Evolutionary conservation across 352 stramenopile genomes (phyloP), one percentile per base, ranked within the genome.

Genomic region (Peronospora belbahrii): DNA sequence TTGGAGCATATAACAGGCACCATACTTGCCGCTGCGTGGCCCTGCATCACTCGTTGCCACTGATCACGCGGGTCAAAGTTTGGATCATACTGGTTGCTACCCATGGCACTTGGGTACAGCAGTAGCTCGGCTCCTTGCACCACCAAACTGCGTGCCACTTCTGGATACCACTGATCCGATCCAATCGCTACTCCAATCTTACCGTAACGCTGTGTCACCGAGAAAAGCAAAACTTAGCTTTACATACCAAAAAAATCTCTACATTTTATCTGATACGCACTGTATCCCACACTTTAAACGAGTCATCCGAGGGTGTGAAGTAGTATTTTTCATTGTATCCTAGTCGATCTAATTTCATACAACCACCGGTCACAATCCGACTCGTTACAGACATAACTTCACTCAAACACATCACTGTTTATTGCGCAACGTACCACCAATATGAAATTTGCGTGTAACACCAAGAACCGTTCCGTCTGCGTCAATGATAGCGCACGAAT

Each of bases 241-340:
- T 2, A 11, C 6, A 11, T 4, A 8, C 11, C 25, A 13, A n/a
- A 39, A 4, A 15, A 15, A 8, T 15, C 8, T 8, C 24, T 17
- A 11, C 15, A 31, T 25, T 20, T 9, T 18, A 22, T 8, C 25
- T 15, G 2, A 22, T 19, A 39, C 71, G 22, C 36, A 89, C 81
- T 50, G 88, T 96, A 39, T 94, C 53, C 71, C 82, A 96, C 19
- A 96, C 86, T 68, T 83, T 84, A 54, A 95, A 92, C 33, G 83
- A 64, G 50, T 87, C 85, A 56, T 96, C 83, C 1, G 85, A 86
- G 0, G 88, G 88, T 39, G 76, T 94, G 52, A 96, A 96, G 68
- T 96, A 96, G 58, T 95, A 96, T 56, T 95, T 95, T 38, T 96
- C 84, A 38, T 93, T 90, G 72, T 88, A 91, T 11, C 88, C 88